Conservation (phyloP, 768 basidiomycete species). For the Agaricus subrufescens region DNA sequence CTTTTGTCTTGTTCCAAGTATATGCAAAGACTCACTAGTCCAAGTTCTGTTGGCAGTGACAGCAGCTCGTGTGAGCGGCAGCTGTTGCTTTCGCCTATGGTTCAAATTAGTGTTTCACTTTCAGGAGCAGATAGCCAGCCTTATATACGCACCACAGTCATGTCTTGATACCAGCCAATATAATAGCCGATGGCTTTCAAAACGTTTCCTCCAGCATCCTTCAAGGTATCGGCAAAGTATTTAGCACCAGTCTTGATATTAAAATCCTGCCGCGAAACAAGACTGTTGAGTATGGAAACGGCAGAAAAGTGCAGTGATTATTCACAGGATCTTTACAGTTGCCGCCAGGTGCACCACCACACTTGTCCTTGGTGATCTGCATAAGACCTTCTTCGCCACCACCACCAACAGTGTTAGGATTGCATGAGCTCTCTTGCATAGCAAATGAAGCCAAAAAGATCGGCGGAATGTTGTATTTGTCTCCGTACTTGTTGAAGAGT, state of each 20-base stretch:
- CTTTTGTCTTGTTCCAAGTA: neutral
- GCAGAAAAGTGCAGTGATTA: slow-evolving; percentile 10
- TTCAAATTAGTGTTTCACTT: neutral
- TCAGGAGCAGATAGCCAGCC: neutral
- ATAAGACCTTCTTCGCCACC: slow-evolving; percentile 84
- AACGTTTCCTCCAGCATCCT: slow-evolving; percentile 45
- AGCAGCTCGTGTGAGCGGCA: slow-evolving; percentile 50
- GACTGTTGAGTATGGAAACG: neutral
- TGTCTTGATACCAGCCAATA: slow-evolving; percentile 61
- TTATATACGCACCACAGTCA: slow-evolving; percentile 48
- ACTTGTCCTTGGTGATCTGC: slow-evolving; percentile 82
- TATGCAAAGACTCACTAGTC: slow-evolving; percentile 60
- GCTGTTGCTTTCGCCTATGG: slow-evolving; percentile 51
- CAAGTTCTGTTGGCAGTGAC: slow-evolving; percentile 76
- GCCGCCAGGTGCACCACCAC: slow-evolving; percentile 46
- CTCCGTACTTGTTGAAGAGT: slow-evolving; percentile 57
- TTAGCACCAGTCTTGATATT: slow-evolving; percentile 66
- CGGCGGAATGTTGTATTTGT: slow-evolving; percentile 49
- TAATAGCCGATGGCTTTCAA: slow-evolving; percentile 63
- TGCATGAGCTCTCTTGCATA: slow-evolving; percentile 81
- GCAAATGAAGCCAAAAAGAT: slow-evolving; percentile 84
- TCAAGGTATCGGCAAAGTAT: slow-evolving; percentile 53
- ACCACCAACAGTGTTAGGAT: slow-evolving; percentile 59
- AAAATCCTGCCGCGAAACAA: slow-evolving; percentile 43
- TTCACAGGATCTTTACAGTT: slow-evolving; percentile 44